Conservation (phyloP, 139 green algal species). For the Cymbomonas tetramitiformis region DNA sequence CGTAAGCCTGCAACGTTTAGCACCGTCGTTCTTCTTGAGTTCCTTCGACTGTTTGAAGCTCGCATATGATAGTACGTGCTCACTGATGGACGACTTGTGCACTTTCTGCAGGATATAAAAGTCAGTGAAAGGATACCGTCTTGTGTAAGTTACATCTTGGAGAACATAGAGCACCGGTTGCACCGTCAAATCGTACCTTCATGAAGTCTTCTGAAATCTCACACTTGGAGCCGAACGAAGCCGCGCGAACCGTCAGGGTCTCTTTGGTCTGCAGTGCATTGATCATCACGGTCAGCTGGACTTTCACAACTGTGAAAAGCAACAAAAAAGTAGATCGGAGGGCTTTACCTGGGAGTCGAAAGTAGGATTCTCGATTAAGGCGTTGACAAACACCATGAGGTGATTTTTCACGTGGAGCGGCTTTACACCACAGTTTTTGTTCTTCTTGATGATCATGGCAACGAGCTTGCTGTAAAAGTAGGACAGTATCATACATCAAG, state of each 20-base stretch:
- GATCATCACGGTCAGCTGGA: too few relatives aligned
- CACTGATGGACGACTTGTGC: constrained; percentile 53
- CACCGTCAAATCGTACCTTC: constrained; percentile 54
- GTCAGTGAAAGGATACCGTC: not conserved
- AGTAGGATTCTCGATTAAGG: constrained; percentile 89
- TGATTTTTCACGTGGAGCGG: constrained; percentile 93
- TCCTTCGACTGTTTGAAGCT: constrained; percentile 81
- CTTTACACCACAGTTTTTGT: constrained; percentile 75
- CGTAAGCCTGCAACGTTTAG: constrained; percentile 58
- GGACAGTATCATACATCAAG: too few relatives aligned
- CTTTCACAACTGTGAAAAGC: too few relatives aligned
- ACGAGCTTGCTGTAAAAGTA: constrained; percentile 57
- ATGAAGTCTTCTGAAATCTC: constrained; percentile 65
- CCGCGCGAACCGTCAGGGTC: constrained; percentile 69
- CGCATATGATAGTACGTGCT: constrained; percentile 73
- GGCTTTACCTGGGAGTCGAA: constrained; percentile 99
- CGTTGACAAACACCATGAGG: constrained; percentile 94
- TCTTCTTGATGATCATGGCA: constrained; percentile 87
- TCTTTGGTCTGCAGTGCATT: too few relatives aligned
- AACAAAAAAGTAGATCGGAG: too few relatives aligned
- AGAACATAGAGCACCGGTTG: not conserved
- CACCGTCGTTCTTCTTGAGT: constrained; percentile 90
- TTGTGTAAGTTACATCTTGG: not conserved
- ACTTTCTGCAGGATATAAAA: constrained; percentile 16
- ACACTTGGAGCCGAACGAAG: constrained; percentile 85